phyloP scores from a whole-genome alignment of 352 stramenopile species.

The Phytopythium kandeliae region DNA sequence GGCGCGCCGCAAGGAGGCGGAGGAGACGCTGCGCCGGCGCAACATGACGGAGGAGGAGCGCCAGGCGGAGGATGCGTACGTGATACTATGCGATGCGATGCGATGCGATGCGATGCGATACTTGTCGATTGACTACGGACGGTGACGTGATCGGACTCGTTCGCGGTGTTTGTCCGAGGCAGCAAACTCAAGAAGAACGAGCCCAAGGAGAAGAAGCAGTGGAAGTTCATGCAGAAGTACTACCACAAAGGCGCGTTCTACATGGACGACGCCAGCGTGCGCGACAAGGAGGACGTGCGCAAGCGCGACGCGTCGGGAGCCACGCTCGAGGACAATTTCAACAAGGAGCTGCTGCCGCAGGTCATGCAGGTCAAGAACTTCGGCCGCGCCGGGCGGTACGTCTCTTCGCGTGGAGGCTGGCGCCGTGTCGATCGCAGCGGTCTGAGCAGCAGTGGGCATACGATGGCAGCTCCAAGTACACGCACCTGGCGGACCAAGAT shows the following conservation, averaged over 20 bases:
- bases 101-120: not conserved
- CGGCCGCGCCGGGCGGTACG: constrained; percentile 90
- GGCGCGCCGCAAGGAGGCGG: constrained; percentile 70
- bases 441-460: too few relatives aligned
- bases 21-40: constrained; percentile 84
- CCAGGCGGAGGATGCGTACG: constrained; percentile 85
- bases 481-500: constrained; percentile 97
- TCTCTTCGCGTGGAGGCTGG: too few relatives aligned
- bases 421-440: too few relatives aligned
- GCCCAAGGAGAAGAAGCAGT: constrained; percentile 81
- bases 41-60: constrained; percentile 96
- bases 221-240: constrained; percentile 97
- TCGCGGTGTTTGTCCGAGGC: not conserved
- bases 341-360: constrained; percentile 91
- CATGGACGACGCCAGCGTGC: constrained; percentile 92
- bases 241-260: constrained; percentile 99
- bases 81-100: too few relatives aligned
- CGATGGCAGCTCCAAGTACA: constrained; percentile 92
- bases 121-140: not conserved
- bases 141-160: constrained; percentile 4
- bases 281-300: constrained; percentile 88
- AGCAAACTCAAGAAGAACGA: constrained; percentile 83
- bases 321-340: constrained; percentile 92
- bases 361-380: constrained; percentile 99
- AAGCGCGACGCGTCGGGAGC: constrained; percentile 85